Percentiles rank a stretch among this genome's conserved stretches.
Conservation (phyloP, 257 asterid genomes). For the Solanum tarijense region DNA sequence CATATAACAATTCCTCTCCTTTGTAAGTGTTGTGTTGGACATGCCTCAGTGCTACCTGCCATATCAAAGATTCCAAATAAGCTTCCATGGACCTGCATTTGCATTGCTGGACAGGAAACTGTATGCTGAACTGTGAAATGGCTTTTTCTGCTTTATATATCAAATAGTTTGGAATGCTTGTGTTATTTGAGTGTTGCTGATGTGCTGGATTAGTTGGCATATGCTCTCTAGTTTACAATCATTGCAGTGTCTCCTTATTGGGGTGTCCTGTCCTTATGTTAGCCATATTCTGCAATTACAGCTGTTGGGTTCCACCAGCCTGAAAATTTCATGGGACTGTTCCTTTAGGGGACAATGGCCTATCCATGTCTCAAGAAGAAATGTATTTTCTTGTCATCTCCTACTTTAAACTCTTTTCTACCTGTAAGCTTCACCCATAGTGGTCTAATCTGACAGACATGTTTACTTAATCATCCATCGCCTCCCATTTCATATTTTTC, state of each 20-base stretch:
- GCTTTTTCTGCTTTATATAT: not conserved
- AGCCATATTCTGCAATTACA: not conserved
- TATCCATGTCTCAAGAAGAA: not conserved
- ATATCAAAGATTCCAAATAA: not conserved
- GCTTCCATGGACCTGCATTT: not conserved
- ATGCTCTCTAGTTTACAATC: not conserved
- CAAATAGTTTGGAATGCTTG: not conserved
- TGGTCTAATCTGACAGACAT: not conserved
- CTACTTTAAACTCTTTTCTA: not conserved
- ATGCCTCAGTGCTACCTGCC: not conserved
- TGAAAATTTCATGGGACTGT: not conserved
- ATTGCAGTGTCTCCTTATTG: not conserved
- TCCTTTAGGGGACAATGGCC: not conserved
- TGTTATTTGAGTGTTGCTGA: not conserved
- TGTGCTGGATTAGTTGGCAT: not conserved
- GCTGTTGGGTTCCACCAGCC: not conserved
- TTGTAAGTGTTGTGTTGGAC: not conserved
- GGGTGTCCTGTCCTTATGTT: not conserved
- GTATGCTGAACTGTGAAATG: not conserved
- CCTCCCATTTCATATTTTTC: not conserved
- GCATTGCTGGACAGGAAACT: not conserved
- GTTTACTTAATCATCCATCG: not conserved
- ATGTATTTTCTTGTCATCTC: not conserved
- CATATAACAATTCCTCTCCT: not conserved
- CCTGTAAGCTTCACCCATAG: not conserved